phyloP scores from a whole-genome alignment of 1,284 basidiomycete species.

The Microbotryum scabiosae region DNA sequence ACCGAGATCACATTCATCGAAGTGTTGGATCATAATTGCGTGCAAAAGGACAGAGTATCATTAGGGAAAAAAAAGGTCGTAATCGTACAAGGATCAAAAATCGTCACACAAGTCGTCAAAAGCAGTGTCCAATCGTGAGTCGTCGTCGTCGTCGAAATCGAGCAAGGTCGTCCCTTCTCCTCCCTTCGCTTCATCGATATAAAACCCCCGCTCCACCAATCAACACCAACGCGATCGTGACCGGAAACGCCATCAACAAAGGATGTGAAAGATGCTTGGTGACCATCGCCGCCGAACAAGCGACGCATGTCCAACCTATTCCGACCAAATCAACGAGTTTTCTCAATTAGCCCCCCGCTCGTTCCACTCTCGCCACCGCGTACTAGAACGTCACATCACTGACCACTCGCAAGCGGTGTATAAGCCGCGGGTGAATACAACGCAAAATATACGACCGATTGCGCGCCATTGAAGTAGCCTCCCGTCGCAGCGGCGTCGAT shows the following conservation, averaged over 20 bases:
- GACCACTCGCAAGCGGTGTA: constrained; percentile 54
- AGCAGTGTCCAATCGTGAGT: no score
- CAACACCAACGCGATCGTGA: constrained; percentile 23
- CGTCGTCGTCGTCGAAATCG: no score
- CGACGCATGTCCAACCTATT: constrained; percentile 25
- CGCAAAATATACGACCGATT: constrained; percentile 65
- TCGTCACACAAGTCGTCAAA: no score
- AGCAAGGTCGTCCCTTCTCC: no score
- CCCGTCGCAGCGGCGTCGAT: constrained; percentile 51
- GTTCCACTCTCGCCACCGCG: not conserved
- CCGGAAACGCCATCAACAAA: constrained; percentile 18
- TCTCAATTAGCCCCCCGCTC: no score
- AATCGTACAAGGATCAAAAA: no score
- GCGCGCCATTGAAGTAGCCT: constrained; percentile 59
- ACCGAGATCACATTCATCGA: no score
- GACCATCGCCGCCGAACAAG: constrained; percentile 20
- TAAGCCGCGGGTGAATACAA: constrained; percentile 74
- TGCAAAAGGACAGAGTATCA: no score
- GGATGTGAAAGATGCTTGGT: constrained; percentile 11
- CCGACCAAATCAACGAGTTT: no score
- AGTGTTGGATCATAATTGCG: no score
- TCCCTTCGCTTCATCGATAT: constrained; percentile 6
- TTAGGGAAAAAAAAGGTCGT: no score
- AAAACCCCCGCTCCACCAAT: constrained; percentile 29
- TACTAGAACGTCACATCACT: constrained; percentile 45